These are phyloP conservation scores for Botrytis deweyae DNA, from an alignment of 2,329 filamentous ascomycete genomes.

Conservation along the genomic window DNA sequence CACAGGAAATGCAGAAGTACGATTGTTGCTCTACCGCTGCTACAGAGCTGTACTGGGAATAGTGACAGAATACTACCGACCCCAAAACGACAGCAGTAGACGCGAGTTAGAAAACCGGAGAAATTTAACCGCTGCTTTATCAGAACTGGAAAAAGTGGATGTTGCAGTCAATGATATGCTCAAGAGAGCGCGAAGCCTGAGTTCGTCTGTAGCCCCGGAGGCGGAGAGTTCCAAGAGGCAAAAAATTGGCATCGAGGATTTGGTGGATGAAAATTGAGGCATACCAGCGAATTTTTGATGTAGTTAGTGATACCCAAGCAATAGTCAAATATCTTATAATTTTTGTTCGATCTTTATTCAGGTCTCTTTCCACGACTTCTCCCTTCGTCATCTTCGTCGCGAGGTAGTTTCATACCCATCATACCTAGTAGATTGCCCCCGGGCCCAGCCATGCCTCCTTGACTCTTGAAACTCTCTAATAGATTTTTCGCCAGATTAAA, in stretches of 20 bases:
- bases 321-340: slow-evolving; percentile 12
- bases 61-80: slow-evolving; percentile 56
- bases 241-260: slow-evolving; percentile 26
- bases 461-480: slow-evolving; percentile 87
- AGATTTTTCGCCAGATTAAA: slow-evolving; percentile 88
- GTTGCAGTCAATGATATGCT: slow-evolving; percentile 24
- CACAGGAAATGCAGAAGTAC: slow-evolving; percentile 44
- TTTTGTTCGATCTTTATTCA: slow-evolving; percentile 12
- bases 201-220: slow-evolving; percentile 22
- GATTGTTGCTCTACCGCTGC: slow-evolving; percentile 57
- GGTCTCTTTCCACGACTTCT: slow-evolving; percentile 10
- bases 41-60: slow-evolving; percentile 55
- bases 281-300: slow-evolving; percentile 18
- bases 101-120: slow-evolving; percentile 55
- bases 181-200: slow-evolving; percentile 32
- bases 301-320: slow-evolving; percentile 23
- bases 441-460: slow-evolving; percentile 81
- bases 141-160: slow-evolving; percentile 45
- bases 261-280: slow-evolving; percentile 14
- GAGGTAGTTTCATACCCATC: slow-evolving; percentile 79
- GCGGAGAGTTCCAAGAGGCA: slow-evolving; percentile 29
- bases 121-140: slow-evolving; percentile 49
- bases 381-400: slow-evolving; percentile 63
- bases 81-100: slow-evolving; percentile 47
- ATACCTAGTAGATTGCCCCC: slow-evolving; percentile 83